phyloP scores from a whole-genome alignment of 2,329 filamentous ascomycete genomes.

The Fusarium incarnatum region DNA sequence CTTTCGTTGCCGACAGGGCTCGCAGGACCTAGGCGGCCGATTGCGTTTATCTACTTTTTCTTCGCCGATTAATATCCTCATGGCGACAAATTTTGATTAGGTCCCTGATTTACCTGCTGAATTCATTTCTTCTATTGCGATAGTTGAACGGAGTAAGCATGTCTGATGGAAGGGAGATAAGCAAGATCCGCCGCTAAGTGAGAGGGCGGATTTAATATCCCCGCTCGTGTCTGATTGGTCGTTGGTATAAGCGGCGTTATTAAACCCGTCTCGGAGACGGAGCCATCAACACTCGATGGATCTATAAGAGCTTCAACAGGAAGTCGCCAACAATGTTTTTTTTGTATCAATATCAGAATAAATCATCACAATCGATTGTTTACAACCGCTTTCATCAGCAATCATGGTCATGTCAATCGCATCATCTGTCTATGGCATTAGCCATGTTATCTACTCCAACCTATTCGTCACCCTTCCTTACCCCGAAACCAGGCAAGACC shows the following conservation, averaged over 20 bases:
- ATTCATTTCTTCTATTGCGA: background rate
- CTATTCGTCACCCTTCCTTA: constrained; percentile 41
- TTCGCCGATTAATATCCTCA: background rate
- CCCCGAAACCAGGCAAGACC: constrained; percentile 27
- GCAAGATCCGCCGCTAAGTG: constrained; percentile 1
- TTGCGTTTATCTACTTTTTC: constrained; percentile 50
- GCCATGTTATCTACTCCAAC: constrained; percentile 28
- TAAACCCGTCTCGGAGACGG: constrained; percentile 11
- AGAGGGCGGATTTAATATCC: constrained; percentile 33
- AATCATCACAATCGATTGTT: background rate
- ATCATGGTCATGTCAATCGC: constrained; percentile 32
- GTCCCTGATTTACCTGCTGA: constrained; percentile 8
- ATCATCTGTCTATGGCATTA: constrained; percentile 31
- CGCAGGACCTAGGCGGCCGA: constrained; percentile 51
- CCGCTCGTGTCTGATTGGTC: constrained; percentile 1
- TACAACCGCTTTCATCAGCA: accelerated
- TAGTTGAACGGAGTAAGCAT: background rate
- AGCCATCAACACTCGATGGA: background rate
- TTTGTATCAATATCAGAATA: background rate
- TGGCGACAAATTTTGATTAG: accelerated
- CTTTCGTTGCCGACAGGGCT: constrained; percentile 51
- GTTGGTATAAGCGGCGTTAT: constrained; percentile 18
- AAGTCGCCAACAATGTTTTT: accelerated
- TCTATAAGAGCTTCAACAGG: constrained; percentile 9
- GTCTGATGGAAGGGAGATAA: constrained; percentile 15